Conservation (phyloP, 2,329 filamentous ascomycete genomes). For the Fusarium nisikadoi region DNA sequence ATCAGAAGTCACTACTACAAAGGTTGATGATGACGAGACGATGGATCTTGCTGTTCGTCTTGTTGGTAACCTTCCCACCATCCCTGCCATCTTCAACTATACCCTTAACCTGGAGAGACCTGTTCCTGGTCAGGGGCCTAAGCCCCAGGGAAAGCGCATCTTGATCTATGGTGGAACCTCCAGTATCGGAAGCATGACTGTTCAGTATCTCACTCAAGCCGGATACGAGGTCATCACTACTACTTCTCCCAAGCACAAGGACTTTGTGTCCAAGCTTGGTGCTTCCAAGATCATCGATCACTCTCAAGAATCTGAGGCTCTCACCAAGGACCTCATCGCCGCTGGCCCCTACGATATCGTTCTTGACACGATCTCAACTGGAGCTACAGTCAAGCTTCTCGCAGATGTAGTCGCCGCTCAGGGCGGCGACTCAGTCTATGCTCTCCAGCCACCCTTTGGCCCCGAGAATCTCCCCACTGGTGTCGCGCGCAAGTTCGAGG, state of each 20-base stretch:
- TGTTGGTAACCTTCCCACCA: conserved; percentile 31
- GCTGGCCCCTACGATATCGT: conserved; percentile 28
- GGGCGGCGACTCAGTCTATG: conserved; percentile 23
- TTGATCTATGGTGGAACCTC: conserved; percentile 34
- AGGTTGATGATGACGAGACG: conserved; percentile 4
- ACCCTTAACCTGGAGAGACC: conserved; percentile 24
- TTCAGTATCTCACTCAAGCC: conserved; percentile 31
- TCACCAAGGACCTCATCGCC: not conserved
- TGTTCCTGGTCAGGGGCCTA: not conserved
- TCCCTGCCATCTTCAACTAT: conserved; percentile 31
- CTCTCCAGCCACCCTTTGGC: conserved; percentile 27
- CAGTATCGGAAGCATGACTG: conserved; percentile 28
- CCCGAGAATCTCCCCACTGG: conserved; percentile 25
- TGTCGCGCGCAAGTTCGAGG: conserved; percentile 29
- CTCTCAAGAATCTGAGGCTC: not conserved
- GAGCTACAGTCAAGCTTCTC: conserved; percentile 25
- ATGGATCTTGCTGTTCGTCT: conserved; percentile 29
- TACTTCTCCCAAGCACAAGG: conserved; percentile 28
- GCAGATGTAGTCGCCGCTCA: conserved; percentile 25
- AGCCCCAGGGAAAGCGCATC: conserved; percentile 18
- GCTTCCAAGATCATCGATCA: conserved; percentile 20
- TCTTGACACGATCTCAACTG: conserved; percentile 27
- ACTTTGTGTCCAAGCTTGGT: conserved; percentile 25
- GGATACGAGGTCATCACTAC: conserved; percentile 35
- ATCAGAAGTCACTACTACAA: conserved; percentile 11